Base-by-base conservation (phyloP, 352 stramenopile species). In the Paralagenidium karlingii region DNA sequence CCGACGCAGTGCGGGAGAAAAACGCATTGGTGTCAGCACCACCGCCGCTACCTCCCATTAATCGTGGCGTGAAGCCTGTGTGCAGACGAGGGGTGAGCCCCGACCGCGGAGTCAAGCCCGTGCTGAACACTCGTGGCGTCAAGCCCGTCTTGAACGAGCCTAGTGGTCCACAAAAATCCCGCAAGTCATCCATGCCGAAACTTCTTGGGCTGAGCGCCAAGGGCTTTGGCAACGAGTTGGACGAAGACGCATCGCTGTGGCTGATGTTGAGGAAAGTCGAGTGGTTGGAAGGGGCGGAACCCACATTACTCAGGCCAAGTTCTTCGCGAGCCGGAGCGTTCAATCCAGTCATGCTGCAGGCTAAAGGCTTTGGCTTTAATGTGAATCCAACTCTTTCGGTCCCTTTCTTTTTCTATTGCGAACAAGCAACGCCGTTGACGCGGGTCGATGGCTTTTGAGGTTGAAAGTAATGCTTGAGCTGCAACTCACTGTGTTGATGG, bases 181-280 rank as follows among this genome's bases (percentile, higher is more conserved):
- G 73, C 40, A 89, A 45, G 40, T 89, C 76, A 43, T 89, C 76
- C 76, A 89, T 89, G 24, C 73, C 73, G 34, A 89, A 86, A 3
- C 68, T 85, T 15, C 75, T 64, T 29, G 76, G 76, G 24, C 68
- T 84, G 24, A 89, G 70, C 34, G 65, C 73, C 24, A 89, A 69
- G 12, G 76, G 68, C 55, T 86, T 86, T 15, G 70, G 61, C 13
- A 82, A 52, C 36, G 45, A 25, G 32, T 58, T 42, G 20, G 46
- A 29, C 24, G 47, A 13, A 19, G 47, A 47, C 9, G 18, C 47
- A 36, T 60, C 49, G 27, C 44, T 54, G 19, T 54, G 50, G 40
- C 63, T 52, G 38, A 42, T 50, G 27, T 60, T 53, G 10, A 82
- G 48, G 25, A 68, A 68, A 36, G 44, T 48, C 12, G 49, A 49